Evolutionary conservation across 1,284 basidiomycete genomes (phyloP).

Genomic region (Leccinum fuscescens): DNA sequence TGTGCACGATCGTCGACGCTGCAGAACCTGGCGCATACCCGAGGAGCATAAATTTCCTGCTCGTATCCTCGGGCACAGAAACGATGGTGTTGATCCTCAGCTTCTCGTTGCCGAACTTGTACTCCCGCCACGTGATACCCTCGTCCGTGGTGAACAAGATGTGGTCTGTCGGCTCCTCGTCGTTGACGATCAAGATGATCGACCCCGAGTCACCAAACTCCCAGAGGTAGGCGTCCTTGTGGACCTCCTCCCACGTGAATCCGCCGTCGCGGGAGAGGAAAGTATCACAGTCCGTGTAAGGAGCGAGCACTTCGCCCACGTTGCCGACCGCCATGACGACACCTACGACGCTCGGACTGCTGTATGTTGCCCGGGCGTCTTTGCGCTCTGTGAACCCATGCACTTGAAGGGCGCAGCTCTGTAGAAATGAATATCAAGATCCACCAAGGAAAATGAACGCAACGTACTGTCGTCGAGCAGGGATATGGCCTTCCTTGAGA

Average conservation of each 20-base stretch:
- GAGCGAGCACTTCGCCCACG: slow-evolving; percentile 80
- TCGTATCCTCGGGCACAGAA: slow-evolving; percentile 89
- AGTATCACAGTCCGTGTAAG: slow-evolving; percentile 82
- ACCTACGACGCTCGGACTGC: slow-evolving; percentile 88
- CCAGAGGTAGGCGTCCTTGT: slow-evolving; percentile 97
- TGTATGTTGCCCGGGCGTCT: slow-evolving; percentile 90
- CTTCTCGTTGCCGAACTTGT: slow-evolving; percentile 75
- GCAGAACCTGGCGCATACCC: slow-evolving; percentile 57
- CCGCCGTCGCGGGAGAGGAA: slow-evolving; percentile 97
- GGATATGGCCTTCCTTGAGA: slow-evolving; percentile 74
- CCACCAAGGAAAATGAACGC: neutral
- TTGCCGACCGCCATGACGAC: slow-evolving; percentile 97
- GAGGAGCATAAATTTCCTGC: slow-evolving; percentile 86
- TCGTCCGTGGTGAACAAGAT: slow-evolving; percentile 89
- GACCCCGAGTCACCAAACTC: slow-evolving; percentile 98
- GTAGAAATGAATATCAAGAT: slow-evolving; percentile 4
- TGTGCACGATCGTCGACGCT: slow-evolving; percentile 71
- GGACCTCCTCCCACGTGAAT: slow-evolving; percentile 97
- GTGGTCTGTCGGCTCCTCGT: slow-evolving; percentile 89
- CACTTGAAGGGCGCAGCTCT: slow-evolving; percentile 86
- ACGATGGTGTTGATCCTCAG: slow-evolving; percentile 79
- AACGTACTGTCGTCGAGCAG: slow-evolving; percentile 65
- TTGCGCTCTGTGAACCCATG: slow-evolving; percentile 95
- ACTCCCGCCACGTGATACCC: slow-evolving; percentile 85
- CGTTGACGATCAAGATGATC: slow-evolving; percentile 90